Conservation (phyloP, 164 flowering plant species). For the Vitis riparia region DNA sequence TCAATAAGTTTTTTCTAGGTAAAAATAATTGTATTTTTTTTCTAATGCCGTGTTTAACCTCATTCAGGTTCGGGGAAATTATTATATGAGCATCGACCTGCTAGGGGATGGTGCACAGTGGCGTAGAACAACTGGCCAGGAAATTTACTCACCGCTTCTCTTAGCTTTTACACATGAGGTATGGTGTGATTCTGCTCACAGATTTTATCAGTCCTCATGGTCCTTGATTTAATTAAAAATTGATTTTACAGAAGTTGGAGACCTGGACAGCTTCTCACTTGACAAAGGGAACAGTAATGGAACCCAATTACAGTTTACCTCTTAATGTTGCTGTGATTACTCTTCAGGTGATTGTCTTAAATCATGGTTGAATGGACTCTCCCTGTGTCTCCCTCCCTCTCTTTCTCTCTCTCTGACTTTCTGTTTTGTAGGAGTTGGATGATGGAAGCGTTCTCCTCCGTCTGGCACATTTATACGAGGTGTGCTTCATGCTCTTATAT, state of each 20-base stretch:
- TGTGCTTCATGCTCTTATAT: conserved; percentile 11
- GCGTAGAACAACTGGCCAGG: conserved; percentile 77
- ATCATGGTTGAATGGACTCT: neutral
- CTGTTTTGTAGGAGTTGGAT: conserved; percentile 61
- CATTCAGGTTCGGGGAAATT: conserved; percentile 71
- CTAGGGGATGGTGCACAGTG: conserved; percentile 66
- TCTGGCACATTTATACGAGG: conserved; percentile 85
- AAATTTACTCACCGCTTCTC: conserved; percentile 79
- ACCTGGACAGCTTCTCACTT: conserved; percentile 57
- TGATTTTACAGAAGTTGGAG: conserved; percentile 42
- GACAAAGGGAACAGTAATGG: conserved; percentile 50
- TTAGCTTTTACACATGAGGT: conserved; percentile 81
- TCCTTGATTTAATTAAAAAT: neutral
- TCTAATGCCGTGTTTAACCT: neutral
- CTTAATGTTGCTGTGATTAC: conserved; percentile 80
- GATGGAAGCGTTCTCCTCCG: conserved; percentile 71
- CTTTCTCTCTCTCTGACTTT: conserved; percentile 1
- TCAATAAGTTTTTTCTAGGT: too few relatives aligned
- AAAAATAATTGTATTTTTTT: too few relatives aligned
- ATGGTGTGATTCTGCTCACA: conserved; percentile 10
- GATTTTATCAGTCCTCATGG: neutral
- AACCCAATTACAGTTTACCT: conserved; percentile 69
- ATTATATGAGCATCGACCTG: conserved; percentile 58
- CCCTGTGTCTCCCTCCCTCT: neutral
- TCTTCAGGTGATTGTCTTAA: conserved; percentile 58